Percentiles rank a stretch among this genome's conserved stretches.
These are phyloP conservation scores for Mrakia gelida DNA, from an alignment of 768 basidiomycete species.

Conservation along the genomic window DNA sequence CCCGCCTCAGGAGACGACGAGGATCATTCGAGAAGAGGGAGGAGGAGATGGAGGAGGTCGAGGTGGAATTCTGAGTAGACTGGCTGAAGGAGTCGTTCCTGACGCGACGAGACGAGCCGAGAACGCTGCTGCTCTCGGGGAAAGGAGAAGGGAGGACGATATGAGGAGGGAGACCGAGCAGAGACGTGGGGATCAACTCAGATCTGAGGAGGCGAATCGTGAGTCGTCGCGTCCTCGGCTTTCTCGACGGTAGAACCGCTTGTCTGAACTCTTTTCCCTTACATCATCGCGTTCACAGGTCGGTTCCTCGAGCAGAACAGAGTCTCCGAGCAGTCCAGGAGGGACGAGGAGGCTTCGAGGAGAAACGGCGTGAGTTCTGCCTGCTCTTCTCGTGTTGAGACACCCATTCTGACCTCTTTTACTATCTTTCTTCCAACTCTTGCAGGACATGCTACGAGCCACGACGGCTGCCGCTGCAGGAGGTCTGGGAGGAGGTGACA, in stretches of 20 bases:
- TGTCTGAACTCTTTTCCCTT: no score
- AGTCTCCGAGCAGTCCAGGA: neutral
- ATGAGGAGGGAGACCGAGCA: constrained; percentile 1
- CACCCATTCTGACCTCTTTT: neutral
- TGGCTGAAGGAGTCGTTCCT: constrained; percentile 9
- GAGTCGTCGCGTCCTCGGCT: neutral
- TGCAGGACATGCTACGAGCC: constrained; percentile 1
- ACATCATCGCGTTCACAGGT: no score
- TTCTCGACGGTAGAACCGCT: no score
- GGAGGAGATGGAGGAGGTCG: neutral
- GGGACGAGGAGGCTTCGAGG: constrained; percentile 10
- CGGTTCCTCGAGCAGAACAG: constrained; percentile 12
- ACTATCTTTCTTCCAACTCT: neutral
- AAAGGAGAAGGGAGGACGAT: constrained; percentile 2
- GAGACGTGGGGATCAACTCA: neutral
- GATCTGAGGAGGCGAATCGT: neutral
- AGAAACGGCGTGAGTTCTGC: neutral
- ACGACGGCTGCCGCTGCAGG: neutral
- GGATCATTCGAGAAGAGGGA: constrained; percentile 2
- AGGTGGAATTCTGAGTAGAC: neutral
- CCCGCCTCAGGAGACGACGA: neutral
- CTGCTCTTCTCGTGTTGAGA: neutral
- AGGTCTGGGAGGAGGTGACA: neutral
- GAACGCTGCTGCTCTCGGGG: constrained; percentile 5
- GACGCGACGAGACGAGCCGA: constrained; percentile 4